Percentiles rank a stretch among this genome's conserved stretches.
Evolutionary conservation across 1,284 basidiomycete genomes (phyloP).

Genomic region (Puccinia coronata): DNA sequence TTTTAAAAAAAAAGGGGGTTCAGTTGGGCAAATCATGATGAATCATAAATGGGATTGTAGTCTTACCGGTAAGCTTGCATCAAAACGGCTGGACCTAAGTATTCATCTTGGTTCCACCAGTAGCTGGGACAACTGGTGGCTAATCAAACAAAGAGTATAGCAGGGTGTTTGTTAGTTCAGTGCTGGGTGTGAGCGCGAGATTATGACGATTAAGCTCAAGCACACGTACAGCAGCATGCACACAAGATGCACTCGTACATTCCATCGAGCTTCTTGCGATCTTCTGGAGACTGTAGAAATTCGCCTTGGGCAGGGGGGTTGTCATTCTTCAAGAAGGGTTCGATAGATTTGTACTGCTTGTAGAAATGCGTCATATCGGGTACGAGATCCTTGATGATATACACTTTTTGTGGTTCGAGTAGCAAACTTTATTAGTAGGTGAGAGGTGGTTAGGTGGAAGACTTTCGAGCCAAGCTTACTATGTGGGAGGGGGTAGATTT

Average conservation of each 20-base stretch:
- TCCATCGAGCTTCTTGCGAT: conserved; percentile 93
- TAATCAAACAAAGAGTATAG: conserved; percentile 51
- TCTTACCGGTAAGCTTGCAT: conserved; percentile 70
- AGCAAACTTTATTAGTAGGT: background rate
- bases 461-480: conserved; percentile 66
- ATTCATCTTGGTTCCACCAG: conserved; percentile 99
- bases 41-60: conserved; percentile 59
- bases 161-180: conserved; percentile 82
- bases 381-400: conserved; percentile 97
- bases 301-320: conserved; percentile 76
- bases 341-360: conserved; percentile 99
- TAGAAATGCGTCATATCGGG: conserved; percentile 78
- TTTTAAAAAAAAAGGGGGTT: conserved; percentile 47
- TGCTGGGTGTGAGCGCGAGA: conserved; percentile 68
- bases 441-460: too few species aligned
- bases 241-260: conserved; percentile 74
- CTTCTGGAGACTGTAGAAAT: conserved; percentile 84
- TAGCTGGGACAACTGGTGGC: conserved; percentile 64
- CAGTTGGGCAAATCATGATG: background rate
- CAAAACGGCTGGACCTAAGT: conserved; percentile 91
- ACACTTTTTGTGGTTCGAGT: conserved; percentile 66
- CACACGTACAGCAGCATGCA: conserved; percentile 25
- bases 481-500: conserved; percentile 98
- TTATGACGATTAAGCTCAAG: background rate
- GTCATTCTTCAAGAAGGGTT: conserved; percentile 90